phyloP scores from a whole-genome alignment of 805 yeast genomes.

The Zygoascus tannicola region DNA sequence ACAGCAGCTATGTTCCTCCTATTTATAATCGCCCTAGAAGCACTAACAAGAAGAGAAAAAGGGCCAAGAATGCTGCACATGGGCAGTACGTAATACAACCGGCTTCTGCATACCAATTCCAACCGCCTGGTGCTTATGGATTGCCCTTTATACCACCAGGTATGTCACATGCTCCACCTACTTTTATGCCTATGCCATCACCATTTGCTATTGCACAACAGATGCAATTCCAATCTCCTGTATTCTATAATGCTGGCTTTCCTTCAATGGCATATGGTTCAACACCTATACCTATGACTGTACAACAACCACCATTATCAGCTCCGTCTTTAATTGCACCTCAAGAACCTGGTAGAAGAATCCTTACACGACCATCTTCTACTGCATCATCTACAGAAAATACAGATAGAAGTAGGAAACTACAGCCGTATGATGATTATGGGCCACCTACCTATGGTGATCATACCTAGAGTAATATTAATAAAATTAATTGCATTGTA shows the following conservation, averaged over 20 bases:
- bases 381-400: background rate
- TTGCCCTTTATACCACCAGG: no score
- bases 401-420: background rate
- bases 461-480: background rate
- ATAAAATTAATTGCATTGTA: no score
- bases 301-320: background rate
- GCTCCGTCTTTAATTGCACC: background rate
- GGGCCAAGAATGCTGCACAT: no score
- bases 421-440: constrained; percentile 2
- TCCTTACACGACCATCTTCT: background rate
- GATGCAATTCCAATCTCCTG: no score
- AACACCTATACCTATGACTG: background rate
- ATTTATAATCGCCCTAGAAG: background rate
- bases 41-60: no score
- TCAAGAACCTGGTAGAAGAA: background rate
- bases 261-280: background rate
- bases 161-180: no score
- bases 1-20: background rate
- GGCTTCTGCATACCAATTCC: no score
- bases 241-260: no score
- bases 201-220: no score
- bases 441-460: constrained; percentile 10
- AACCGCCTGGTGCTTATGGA: no score
- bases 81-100: no score
- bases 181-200: no score